These are phyloP conservation scores for Umbilicus rupestris DNA, from an alignment of 164 flowering plant species.

Conservation along the genomic window DNA sequence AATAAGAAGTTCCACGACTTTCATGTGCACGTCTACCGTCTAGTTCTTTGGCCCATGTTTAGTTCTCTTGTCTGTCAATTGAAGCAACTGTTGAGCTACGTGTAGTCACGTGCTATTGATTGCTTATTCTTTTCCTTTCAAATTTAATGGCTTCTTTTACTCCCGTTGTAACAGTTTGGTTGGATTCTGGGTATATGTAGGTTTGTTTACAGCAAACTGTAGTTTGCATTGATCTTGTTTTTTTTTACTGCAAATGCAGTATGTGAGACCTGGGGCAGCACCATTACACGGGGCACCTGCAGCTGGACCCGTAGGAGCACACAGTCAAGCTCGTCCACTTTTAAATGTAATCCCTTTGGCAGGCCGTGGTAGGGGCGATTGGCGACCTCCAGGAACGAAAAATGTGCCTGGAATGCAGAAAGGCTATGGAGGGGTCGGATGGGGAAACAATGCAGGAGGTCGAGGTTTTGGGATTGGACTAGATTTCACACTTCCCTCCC, in stretches of 20 bases:
- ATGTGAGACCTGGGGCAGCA: conserved; percentile 94
- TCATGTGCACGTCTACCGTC: neutral
- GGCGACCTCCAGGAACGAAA: conserved; percentile 19
- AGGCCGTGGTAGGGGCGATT: conserved; percentile 47
- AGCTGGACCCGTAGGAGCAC: conserved; percentile 40
- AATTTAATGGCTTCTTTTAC: neutral
- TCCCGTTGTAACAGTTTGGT: neutral
- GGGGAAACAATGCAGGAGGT: conserved; percentile 56
- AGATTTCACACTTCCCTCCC: conserved; percentile 97
- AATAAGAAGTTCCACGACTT: neutral
- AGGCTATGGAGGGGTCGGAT: conserved; percentile 38
- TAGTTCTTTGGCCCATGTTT: no score
- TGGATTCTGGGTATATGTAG: neutral
- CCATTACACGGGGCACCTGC: conserved; percentile 46
- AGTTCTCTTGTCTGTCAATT: neutral
- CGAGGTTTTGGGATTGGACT: conserved; percentile 73
- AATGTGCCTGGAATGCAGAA: conserved; percentile 11
- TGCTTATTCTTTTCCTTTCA: neutral
- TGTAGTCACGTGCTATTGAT: no score
- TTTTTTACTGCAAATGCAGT: conserved; percentile 38
- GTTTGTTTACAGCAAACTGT: neutral
- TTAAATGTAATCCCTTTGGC: conserved; percentile 14
- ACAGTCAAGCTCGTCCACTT: conserved; percentile 72
- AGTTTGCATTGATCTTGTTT: neutral
- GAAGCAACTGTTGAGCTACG: no score